Evolutionary conservation across 2,329 filamentous ascomycete species (phyloP), one percentile per base, ranked within the genome.

Genomic region (Exophiala lecanii-corni): DNA sequence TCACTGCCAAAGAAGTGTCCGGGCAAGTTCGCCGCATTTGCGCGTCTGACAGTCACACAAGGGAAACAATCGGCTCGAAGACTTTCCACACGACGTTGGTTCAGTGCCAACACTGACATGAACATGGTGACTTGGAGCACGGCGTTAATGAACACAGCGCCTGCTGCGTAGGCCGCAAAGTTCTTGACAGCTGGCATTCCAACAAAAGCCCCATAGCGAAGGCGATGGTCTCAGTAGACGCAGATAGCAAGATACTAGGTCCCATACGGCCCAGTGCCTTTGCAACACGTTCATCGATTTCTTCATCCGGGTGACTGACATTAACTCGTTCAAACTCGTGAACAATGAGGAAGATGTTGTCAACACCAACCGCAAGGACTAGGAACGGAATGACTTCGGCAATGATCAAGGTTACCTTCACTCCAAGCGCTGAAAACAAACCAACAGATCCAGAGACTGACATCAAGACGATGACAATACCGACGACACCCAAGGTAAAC

Each of bases 261-360:
- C 92, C 92, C 82, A 98, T 98, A 41, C 92, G 81, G 16, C 92
- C 91, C n/a, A 97, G 73, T 2, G 92, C 86, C 58, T 85, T 83
- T 4, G 88, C 84, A 42, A 97, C 82, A 18, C 92, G 79, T 58
- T 89, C 82, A 55, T 94, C 85, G 2, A 98, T 83, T 62, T 84
- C 77, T 50, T 89, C 84, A 58, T 97, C 89, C 0, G 89, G 88
- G 58, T 95, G 86, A 62, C 84, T 94, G 55, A 89, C 70, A 41
- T 98, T 98, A 61, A 96, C 86, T 20, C 92, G 79, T 62, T 98
- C 92, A 47, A 98, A 94, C 65, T 98, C 92, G 65, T 98, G 92
- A 1, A 98, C 92, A 46, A 98, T 95, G 43, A 98, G 72, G 69
- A 98, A 98, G 57, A 98, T 97, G 60, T 98, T 98, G 74, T 98